These are phyloP conservation scores for Monosporascus cannonballus DNA, from an alignment of 2,329 filamentous ascomycete species.

Conservation along the genomic window DNA sequence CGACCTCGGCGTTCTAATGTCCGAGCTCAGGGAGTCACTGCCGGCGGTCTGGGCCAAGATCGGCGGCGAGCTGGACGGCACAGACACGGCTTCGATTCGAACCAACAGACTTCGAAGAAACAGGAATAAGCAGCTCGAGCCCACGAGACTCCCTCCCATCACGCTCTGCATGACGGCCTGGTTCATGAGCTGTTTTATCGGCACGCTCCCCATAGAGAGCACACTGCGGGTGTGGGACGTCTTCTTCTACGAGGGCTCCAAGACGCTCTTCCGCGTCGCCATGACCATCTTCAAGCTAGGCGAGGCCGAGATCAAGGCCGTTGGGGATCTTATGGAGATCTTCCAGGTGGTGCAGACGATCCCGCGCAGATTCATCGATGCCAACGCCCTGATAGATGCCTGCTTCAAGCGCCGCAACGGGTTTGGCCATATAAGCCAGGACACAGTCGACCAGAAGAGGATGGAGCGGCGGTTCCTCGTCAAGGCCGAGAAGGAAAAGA, in stretches of 20 bases:
- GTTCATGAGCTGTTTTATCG: constrained; percentile 98
- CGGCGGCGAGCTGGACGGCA: constrained; percentile 64
- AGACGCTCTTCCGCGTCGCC: constrained; percentile 87
- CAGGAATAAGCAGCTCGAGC: constrained; percentile 32
- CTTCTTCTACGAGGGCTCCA: constrained; percentile 92
- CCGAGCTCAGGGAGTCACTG: constrained; percentile 72
- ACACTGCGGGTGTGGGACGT: constrained; percentile 92
- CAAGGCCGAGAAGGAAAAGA: constrained; percentile 39
- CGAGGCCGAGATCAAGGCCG: constrained; percentile 71
- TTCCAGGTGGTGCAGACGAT: constrained; percentile 90
- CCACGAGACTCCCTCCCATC: constrained; percentile 71
- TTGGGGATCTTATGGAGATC: constrained; percentile 87
- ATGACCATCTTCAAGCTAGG: constrained; percentile 87
- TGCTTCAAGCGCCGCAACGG: constrained; percentile 77
- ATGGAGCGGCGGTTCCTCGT: constrained; percentile 55
- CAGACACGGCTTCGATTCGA: constrained; percentile 20
- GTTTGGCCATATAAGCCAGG: constrained; percentile 76
- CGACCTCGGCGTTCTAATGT: constrained; percentile 90
- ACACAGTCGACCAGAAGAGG: constrained; percentile 70
- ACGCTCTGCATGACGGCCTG: constrained; percentile 90
- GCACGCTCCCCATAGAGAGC: constrained; percentile 84
- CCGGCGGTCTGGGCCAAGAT: constrained; percentile 85
- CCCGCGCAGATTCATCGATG: constrained; percentile 74
- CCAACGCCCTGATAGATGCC: constrained; percentile 73
- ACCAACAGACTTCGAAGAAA: constrained; percentile 34